Evolutionary conservation across 169 alveolate genomes (phyloP).

Genomic region (Eimeria acervulina): DNA sequence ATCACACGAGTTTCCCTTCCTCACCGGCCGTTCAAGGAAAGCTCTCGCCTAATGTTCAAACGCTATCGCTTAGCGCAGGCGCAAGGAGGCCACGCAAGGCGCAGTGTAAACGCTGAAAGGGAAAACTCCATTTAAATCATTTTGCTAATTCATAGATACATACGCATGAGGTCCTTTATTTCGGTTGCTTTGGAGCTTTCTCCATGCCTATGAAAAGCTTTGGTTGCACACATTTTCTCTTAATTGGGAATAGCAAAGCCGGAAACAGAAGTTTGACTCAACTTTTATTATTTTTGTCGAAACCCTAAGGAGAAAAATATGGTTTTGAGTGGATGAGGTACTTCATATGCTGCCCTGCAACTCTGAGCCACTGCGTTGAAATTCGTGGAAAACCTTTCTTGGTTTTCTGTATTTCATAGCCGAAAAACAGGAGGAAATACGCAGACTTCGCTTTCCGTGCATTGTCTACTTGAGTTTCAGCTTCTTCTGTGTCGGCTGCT

Average conservation of each 20-base stretch:
- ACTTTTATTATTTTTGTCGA: not conserved
- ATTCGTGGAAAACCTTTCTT: not conserved
- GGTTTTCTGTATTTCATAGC: not conserved
- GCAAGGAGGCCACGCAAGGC: not conserved
- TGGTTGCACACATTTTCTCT: not conserved
- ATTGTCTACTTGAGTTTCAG: not conserved
- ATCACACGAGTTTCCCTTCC: not conserved
- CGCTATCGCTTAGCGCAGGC: not conserved
- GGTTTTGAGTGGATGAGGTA: not conserved
- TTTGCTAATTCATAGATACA: not conserved
- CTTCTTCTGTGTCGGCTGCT: conserved; percentile 20
- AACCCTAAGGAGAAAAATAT: not conserved
- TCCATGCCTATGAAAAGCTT: no score
- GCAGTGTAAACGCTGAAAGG: not conserved
- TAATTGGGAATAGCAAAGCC: not conserved
- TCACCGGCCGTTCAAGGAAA: not conserved
- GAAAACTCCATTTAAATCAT: not conserved
- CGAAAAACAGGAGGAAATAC: not conserved
- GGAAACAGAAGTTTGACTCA: not conserved
- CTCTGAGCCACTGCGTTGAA: not conserved
- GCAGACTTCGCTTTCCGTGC: not conserved
- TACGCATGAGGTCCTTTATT: not conserved
- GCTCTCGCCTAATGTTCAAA: not conserved
- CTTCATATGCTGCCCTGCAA: not conserved
- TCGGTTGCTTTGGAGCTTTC: not conserved